Conservation (phyloP, 2,329 filamentous ascomycete species). For the Pseudopyricularia cyperi region DNA sequence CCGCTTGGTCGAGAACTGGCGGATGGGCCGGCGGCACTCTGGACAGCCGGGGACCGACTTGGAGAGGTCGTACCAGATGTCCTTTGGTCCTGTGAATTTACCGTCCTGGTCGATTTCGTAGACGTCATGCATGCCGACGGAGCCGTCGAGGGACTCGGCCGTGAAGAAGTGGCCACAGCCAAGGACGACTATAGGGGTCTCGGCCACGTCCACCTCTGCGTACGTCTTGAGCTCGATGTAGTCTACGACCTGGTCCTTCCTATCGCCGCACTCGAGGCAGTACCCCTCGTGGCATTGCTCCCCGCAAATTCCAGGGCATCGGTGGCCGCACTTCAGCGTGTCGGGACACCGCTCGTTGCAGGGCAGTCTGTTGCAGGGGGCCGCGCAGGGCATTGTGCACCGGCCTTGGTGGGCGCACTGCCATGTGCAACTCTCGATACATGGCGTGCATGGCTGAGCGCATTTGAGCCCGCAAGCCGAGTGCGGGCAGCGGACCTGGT, state of each 20-base stretch:
- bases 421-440: slow-evolving; percentile 9
- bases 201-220: slow-evolving; percentile 40
- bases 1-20: slow-evolving; percentile 33
- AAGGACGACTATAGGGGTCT: slow-evolving; percentile 48
- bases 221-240: slow-evolving; percentile 41
- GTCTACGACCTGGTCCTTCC: slow-evolving; percentile 36
- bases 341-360: slow-evolving; percentile 47
- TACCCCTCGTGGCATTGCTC: slow-evolving; percentile 43
- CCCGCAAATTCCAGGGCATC: slow-evolving; percentile 51
- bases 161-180: slow-evolving; percentile 53
- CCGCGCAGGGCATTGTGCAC: slow-evolving; percentile 47
- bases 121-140: slow-evolving; percentile 38
- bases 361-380: slow-evolving; percentile 53
- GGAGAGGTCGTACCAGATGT: slow-evolving; percentile 30
- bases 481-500: slow-evolving; percentile 33
- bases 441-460: slow-evolving; percentile 8
- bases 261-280: slow-evolving; percentile 42
- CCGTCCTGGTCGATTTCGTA: slow-evolving; percentile 28
- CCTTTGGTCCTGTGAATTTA: slow-evolving; percentile 20
- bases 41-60: slow-evolving; percentile 35
- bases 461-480: slow-evolving; percentile 11
- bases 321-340: slow-evolving; percentile 43
- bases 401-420: slow-evolving; percentile 9
- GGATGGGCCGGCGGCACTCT: slow-evolving; percentile 43
- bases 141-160: slow-evolving; percentile 44